Conservation (phyloP, 208 protist species). For the Acanthamoeba rhysodes region DNA sequence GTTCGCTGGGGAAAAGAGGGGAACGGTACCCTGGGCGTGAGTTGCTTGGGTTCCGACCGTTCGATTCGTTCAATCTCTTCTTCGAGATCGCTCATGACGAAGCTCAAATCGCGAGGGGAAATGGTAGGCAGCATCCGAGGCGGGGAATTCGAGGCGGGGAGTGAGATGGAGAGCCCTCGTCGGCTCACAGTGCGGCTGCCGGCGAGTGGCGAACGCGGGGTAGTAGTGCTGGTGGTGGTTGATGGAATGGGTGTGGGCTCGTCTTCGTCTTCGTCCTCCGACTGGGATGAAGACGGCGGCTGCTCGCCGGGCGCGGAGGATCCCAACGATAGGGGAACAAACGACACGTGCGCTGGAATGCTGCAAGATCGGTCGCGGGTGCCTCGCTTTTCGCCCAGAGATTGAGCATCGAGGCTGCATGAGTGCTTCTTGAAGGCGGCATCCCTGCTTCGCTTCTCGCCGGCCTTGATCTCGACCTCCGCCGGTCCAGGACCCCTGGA, state of each 20-base stretch:
- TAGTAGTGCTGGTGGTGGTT: background rate
- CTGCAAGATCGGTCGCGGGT: background rate
- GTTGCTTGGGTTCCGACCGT: conserved; percentile 55
- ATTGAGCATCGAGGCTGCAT: background rate
- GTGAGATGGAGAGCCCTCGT: background rate
- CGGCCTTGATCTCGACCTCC: conserved; percentile 25
- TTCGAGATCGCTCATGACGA: conserved; percentile 50
- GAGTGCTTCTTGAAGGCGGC: conserved; percentile 43
- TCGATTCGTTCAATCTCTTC: conserved; percentile 60
- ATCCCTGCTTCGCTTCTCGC: conserved; percentile 9
- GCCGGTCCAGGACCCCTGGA: background rate
- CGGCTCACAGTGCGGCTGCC: background rate
- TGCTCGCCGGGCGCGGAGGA: background rate
- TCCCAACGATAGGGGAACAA: background rate
- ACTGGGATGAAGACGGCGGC: background rate
- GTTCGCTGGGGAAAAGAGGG: background rate
- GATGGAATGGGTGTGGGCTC: background rate
- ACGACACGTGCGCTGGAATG: background rate
- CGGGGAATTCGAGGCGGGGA: background rate
- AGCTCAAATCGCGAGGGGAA: conserved; percentile 38
- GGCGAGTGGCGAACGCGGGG: background rate
- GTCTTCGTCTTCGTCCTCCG: background rate
- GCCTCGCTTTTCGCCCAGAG: background rate
- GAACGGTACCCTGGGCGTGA: background rate
- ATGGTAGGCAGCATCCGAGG: conserved; percentile 4